Conservation (phyloP, 1,284 basidiomycete species). For the Ceratobasidium sp. region DNA sequence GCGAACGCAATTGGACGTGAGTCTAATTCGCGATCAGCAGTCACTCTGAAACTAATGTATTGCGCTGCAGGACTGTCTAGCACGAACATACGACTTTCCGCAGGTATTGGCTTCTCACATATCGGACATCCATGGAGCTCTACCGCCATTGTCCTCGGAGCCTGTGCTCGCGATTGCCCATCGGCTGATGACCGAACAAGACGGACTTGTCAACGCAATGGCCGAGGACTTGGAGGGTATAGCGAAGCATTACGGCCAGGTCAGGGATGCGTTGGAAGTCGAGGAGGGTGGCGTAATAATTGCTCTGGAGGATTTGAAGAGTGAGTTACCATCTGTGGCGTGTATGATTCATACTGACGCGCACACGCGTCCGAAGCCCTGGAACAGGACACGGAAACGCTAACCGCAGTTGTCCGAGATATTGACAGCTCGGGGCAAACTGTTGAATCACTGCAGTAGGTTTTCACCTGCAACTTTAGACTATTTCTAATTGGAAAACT, state of each 20-base stretch:
- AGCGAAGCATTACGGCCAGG: conserved; percentile 76
- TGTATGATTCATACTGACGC: background rate
- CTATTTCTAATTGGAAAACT: background rate
- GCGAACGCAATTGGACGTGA: conserved; percentile 67
- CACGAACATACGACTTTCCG: conserved; percentile 63
- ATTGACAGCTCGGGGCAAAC: conserved; percentile 66
- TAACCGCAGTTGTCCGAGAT: conserved; percentile 75
- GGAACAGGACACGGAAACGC: conserved; percentile 77
- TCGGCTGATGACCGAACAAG: conserved; percentile 65
- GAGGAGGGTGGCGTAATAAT: conserved; percentile 58
- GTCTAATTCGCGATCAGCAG: background rate
- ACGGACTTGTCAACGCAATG: conserved; percentile 68
- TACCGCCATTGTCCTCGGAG: conserved; percentile 55
- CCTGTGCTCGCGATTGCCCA: conserved; percentile 55
- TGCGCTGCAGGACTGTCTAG: conserved; percentile 14
- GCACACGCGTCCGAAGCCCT: conserved; percentile 62
- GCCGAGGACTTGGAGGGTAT: conserved; percentile 76
- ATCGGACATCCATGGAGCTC: conserved; percentile 60
- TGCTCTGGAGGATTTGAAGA: conserved; percentile 74
- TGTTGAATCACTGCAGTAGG: conserved; percentile 69
- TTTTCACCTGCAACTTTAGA: background rate
- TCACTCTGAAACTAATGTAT: background rate
- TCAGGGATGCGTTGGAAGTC: conserved; percentile 71
- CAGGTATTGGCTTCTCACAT: conserved; percentile 69
- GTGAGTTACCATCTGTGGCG: conserved; percentile 54